These are phyloP conservation scores for Vigna unguiculata DNA, from an alignment of 306 rosid genomes.

Conservation along the genomic window DNA sequence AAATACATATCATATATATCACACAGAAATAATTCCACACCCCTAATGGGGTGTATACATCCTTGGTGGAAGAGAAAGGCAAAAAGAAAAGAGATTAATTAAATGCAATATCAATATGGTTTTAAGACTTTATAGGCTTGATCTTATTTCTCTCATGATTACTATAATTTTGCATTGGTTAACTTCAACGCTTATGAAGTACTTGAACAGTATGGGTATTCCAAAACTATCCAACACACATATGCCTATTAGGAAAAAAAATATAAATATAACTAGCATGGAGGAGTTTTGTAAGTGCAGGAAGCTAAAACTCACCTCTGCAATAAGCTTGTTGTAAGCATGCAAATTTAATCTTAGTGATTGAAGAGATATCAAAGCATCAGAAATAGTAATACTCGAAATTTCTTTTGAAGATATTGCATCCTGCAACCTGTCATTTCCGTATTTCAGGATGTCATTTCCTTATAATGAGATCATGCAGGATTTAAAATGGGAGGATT, in stretches of 20 bases:
- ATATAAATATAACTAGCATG: conserved; percentile 7
- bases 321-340: conserved; percentile 70
- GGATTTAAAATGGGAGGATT: conserved; percentile 24
- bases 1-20: neutral
- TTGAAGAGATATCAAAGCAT: conserved; percentile 65
- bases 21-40: neutral
- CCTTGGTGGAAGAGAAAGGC: neutral
- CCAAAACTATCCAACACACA: neutral
- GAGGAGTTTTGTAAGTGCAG: neutral
- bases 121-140: neutral
- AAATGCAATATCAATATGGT: conserved; percentile 10
- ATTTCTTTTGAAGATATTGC: conserved; percentile 58
- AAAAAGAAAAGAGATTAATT: neutral
- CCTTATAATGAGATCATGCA: conserved; percentile 25
- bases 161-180: neutral
- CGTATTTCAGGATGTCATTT: conserved; percentile 25
- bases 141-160: neutral
- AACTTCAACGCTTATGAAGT: conserved; percentile 24
- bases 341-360: conserved; percentile 72
- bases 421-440: conserved; percentile 69
- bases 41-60: neutral
- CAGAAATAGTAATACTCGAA: conserved; percentile 52
- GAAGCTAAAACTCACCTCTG: conserved; percentile 69
- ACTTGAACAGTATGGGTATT: conserved; percentile 8
- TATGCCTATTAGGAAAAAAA: neutral